phyloP scores from a whole-genome alignment of 441 rosid genomes.

The Populus hybrid region DNA sequence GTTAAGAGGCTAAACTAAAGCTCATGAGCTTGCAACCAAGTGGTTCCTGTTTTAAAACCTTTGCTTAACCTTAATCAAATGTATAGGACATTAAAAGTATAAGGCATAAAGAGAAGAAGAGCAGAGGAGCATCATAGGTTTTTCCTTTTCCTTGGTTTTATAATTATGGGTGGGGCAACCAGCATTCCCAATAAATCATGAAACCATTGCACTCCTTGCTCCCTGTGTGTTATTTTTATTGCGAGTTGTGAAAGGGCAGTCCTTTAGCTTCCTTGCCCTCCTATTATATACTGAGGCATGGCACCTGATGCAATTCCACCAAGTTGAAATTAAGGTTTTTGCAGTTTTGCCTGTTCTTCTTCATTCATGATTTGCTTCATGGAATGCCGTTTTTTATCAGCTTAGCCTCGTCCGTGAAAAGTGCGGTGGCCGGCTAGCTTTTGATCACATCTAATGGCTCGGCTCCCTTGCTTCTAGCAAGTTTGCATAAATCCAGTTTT shows the following conservation, averaged over 20 bases:
- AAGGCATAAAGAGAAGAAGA: neutral
- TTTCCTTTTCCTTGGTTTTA: neutral
- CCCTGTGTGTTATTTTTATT: conserved; percentile 3
- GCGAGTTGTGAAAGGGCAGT: conserved; percentile 19
- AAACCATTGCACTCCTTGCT: conserved; percentile 30
- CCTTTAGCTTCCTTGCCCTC: conserved; percentile 16
- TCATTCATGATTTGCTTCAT: neutral
- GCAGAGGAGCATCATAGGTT: conserved; percentile 9
- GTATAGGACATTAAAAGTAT: too few relatives aligned
- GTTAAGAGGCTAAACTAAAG: conserved; percentile 20
- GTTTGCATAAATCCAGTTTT: neutral
- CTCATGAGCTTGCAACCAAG: conserved; percentile 17
- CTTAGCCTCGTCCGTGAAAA: neutral
- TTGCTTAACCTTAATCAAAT: neutral
- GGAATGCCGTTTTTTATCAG: neutral
- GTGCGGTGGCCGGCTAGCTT: neutral
- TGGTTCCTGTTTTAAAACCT: conserved; percentile 17
- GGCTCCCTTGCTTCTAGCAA: neutral
- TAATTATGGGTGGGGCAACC: conserved; percentile 24
- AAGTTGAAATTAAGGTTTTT: neutral
- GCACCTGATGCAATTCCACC: neutral
- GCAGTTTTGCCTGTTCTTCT: neutral
- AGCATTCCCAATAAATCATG: conserved; percentile 34
- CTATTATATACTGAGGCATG: conserved; percentile 12
- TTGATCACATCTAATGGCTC: neutral